Percentiles rank a stretch among this genome's conserved stretches.
These are phyloP conservation scores for Boletus subparvulus DNA, from an alignment of 768 basidiomycete genomes.

Conservation along the genomic window DNA sequence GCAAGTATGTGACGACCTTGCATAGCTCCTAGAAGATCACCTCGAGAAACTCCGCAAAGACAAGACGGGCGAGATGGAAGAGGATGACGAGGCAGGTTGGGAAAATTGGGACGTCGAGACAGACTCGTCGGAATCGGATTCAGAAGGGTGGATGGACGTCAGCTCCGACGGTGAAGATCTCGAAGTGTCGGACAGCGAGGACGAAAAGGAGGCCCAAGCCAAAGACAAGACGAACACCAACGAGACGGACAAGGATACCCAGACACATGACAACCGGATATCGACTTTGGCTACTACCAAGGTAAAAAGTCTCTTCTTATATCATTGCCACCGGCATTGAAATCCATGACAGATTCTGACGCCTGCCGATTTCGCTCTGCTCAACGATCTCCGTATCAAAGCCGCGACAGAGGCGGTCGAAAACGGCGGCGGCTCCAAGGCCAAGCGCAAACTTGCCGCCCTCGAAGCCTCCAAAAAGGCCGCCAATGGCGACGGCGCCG, in stretches of 20 bases:
- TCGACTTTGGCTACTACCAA: slow-evolving; percentile 82
- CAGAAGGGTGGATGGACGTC: slow-evolving; percentile 80
- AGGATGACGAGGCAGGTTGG: slow-evolving; percentile 74
- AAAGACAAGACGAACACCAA: slow-evolving; percentile 8
- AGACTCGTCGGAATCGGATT: slow-evolving; percentile 57
- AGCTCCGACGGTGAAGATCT: slow-evolving; percentile 64
- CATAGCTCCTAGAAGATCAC: slow-evolving; percentile 86
- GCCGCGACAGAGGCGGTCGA: slow-evolving; percentile 73
- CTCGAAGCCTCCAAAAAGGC: slow-evolving; percentile 73
- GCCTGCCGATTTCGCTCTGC: slow-evolving; percentile 90
- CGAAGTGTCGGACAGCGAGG: slow-evolving; percentile 85
- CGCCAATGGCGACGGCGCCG: slow-evolving; percentile 42
- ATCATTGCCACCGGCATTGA: neutral
- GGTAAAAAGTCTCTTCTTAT: slow-evolving; percentile 36
- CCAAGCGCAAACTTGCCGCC: slow-evolving; percentile 86
- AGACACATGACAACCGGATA: slow-evolving; percentile 38
- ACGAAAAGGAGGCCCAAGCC: slow-evolving; percentile 43
- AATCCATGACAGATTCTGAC: slow-evolving; percentile 74
- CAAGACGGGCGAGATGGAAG: slow-evolving; percentile 51
- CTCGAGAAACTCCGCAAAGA: slow-evolving; percentile 69
- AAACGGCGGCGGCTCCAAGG: slow-evolving; percentile 63
- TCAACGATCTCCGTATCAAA: slow-evolving; percentile 84
- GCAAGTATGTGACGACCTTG: neutral
- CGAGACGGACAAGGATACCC: slow-evolving; percentile 17
- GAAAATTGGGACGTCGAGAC: slow-evolving; percentile 87